Evolutionary conservation across 139 green algal species (phyloP), one percentile per base, ranked within the genome.

Genomic region (Zygnema circumcarinatum): DNA sequence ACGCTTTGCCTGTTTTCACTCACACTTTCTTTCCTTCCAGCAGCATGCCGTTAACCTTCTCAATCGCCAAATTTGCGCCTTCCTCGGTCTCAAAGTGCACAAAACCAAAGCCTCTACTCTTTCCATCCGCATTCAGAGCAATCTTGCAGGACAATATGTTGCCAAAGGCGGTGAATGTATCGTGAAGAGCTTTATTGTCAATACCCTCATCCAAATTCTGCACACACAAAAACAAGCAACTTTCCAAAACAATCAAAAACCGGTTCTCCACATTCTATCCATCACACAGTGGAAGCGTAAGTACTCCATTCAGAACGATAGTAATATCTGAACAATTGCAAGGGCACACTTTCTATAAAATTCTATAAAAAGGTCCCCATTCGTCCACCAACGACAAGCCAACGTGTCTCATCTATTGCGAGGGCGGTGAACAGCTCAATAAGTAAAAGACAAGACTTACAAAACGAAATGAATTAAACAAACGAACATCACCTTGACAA

Each of bases 31-130:
- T 92, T 38, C 79, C 92, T 36, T 90, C 79, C 52, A 94, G 76
- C 7, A 93, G 87, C 92, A 92, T 94, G 62, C 92, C 92, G 56
- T 94, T 94, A 32, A 94, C 92, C 62, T 93, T 94, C 38, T 94
- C 92, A 41, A 94, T 94, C 7, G 92, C 92, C 47, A 90, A 38
- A 41, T 93, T 38, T 1, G 92, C 92, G 16, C 88, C 86, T 85
- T 94, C 91, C 62, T 92, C 78, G 7, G 36, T 91, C 31, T 94
- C 92, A 42, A 93, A 94, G 74, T 94, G 92, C 3, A 94, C 92
- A 83, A 94, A 94, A 33, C 92, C 92, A 69, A 93, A 94, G 25
- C 92, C 92, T 78, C 92, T 93, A 76, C 73, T 90, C 67, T 90
- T 67, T 47, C 88, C 90, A 31, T 80, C 33, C 1, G 52, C 40